phyloP scores from a whole-genome alignment of 371 early-diverging fungal genomes.

The Mucor sp. region DNA sequence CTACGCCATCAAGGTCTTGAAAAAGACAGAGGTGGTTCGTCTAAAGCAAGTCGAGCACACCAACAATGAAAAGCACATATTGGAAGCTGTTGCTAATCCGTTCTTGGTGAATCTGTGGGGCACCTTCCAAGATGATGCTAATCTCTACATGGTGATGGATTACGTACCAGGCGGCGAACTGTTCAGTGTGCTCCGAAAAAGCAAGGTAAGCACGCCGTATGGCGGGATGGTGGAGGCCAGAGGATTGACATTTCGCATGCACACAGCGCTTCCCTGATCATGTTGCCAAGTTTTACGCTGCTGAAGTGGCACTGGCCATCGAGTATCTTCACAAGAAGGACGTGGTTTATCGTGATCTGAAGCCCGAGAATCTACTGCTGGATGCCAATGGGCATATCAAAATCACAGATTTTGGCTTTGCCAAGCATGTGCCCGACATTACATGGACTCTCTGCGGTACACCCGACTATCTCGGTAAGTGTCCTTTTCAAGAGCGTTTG shows the following conservation, averaged over 20 bases:
- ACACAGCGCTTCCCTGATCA: constrained; percentile 80
- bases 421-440: constrained; percentile 60
- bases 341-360: constrained; percentile 86
- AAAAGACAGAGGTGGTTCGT: constrained; percentile 89
- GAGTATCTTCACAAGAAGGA: constrained; percentile 85
- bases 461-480: constrained; percentile 84
- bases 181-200: constrained; percentile 85
- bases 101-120: constrained; percentile 93
- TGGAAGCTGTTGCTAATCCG: constrained; percentile 85
- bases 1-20: constrained; percentile 95
- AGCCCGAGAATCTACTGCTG: constrained; percentile 87
- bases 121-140: constrained; percentile 82
- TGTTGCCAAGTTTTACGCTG: constrained; percentile 75
- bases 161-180: constrained; percentile 91
- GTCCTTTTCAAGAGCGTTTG: not conserved
- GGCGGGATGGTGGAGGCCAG: not conserved
- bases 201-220: constrained; percentile 14
- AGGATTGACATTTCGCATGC: not conserved
- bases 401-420: constrained; percentile 97
- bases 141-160: constrained; percentile 90
- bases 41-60: constrained; percentile 97
- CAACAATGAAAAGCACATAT: constrained; percentile 93
- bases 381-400: constrained; percentile 90
- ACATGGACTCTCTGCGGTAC: constrained; percentile 98
- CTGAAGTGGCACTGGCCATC: constrained; percentile 68